Conservation (phyloP, 2,329 filamentous ascomycete species). For the Sphaerulina populicola region DNA sequence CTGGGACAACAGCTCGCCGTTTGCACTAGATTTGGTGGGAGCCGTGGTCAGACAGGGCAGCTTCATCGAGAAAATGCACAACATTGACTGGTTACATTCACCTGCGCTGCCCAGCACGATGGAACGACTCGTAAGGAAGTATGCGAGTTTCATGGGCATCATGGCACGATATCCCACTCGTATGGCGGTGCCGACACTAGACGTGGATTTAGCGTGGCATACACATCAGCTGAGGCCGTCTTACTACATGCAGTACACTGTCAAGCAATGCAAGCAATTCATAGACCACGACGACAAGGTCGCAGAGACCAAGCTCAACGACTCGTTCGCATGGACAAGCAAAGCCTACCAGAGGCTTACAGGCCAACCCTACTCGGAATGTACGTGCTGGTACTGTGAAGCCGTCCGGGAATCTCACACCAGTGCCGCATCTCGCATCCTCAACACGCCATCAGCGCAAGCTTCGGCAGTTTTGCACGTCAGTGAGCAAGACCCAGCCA, state of each 20-base stretch:
- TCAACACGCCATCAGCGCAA: conserved; percentile 38
- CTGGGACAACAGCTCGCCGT: conserved; percentile 58
- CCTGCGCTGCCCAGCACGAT: conserved; percentile 58
- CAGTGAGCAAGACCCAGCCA: conserved; percentile 45
- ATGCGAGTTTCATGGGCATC: conserved; percentile 54
- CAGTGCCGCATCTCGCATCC: conserved; percentile 39
- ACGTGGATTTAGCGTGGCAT: conserved; percentile 71
- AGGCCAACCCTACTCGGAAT: conserved; percentile 62
- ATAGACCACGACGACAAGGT: conserved; percentile 82
- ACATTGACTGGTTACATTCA: conserved; percentile 70
- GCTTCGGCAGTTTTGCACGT: conserved; percentile 33
- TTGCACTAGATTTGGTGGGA: conserved; percentile 57
- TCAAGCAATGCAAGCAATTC: conserved; percentile 46
- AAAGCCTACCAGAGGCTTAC: conserved; percentile 60
- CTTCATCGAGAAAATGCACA: conserved; percentile 65
- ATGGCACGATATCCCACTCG: conserved; percentile 44
- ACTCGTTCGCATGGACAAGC: conserved; percentile 63
- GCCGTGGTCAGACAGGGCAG: conserved; percentile 58
- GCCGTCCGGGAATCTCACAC: conserved; percentile 53
- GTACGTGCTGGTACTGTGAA: conserved; percentile 80
- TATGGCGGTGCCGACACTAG: conserved; percentile 60
- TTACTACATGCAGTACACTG: conserved; percentile 54
- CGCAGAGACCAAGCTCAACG: conserved; percentile 55
- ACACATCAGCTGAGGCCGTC: conserved; percentile 64
- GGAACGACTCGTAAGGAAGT: conserved; percentile 56